Conservation (phyloP, 169 alveolate genomes). For the Cryptosporidium ryanae region DNA sequence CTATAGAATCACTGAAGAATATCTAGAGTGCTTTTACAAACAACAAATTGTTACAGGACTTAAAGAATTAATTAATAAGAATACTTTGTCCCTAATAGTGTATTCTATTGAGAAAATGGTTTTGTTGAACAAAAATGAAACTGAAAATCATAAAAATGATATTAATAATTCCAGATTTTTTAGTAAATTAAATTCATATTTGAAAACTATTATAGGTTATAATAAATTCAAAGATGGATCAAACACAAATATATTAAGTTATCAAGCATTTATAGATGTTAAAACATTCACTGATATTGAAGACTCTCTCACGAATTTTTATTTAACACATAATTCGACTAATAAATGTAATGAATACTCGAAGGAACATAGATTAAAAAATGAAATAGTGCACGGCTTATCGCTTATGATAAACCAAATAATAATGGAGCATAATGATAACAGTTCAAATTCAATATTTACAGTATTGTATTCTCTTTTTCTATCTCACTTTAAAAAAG, state of each 20-base stretch:
- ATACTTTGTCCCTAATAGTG: slow-evolving; percentile 25
- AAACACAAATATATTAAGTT: background rate
- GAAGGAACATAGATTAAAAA: background rate
- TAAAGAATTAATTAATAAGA: slow-evolving; percentile 9
- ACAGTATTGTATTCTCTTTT: background rate
- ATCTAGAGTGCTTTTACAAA: slow-evolving; percentile 31
- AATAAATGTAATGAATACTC: background rate
- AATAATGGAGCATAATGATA: background rate
- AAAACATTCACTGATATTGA: slow-evolving; percentile 19
- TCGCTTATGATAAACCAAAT: slow-evolving; percentile 19
- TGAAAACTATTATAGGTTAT: background rate
- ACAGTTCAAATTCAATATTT: slow-evolving; percentile 14
- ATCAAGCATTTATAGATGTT: slow-evolving; percentile 42
- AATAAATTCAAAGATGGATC: background rate
- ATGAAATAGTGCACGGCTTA: slow-evolving; percentile 35
- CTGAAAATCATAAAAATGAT: background rate
- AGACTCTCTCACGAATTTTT: slow-evolving; percentile 16
- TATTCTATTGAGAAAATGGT: slow-evolving; percentile 56
- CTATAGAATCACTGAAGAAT: slow-evolving; percentile 1
- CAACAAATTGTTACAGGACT: background rate
- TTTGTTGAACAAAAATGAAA: slow-evolving; percentile 8
- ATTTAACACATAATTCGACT: background rate
- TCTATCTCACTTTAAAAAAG: background rate
- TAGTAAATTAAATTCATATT: slow-evolving; percentile 1
- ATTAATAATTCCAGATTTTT: background rate